Base-by-base conservation (phyloP, 257 asterid genomes). In the Solanum clarkiae region DNA sequence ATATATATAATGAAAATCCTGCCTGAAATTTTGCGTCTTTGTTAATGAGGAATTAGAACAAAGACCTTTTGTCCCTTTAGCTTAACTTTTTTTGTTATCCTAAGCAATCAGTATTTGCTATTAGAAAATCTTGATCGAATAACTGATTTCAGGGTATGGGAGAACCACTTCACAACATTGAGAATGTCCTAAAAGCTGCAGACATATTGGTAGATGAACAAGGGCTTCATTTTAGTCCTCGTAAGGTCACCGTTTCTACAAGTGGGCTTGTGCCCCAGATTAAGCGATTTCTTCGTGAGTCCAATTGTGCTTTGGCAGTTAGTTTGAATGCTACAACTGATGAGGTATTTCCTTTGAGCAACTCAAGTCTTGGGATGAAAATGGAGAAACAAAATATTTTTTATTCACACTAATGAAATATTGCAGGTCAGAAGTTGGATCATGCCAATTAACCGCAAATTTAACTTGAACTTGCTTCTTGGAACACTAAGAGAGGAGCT, bases 371-470 rank as follows among this genome's bases (percentile, higher is more conserved):
- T 53, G 49, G 16, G 45, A 26, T 11, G 29, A 15, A 51, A 53
- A 26, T 77, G 47, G 45, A 53, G 62, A 51, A 51, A 51, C 26
- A 77, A 51, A 77, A 51, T 51, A 29, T 16, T 2, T 26, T 77
- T 77, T 26, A 26, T 77, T 51, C 63, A 53, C 47, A 51, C 17
- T 77, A 14, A 1, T 20, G 70, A 84, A 83, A 51, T 22, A 57
- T 83, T 86, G 86, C 95, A 97, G 99, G 96, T 95, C 86, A 92
- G 99, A 89, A 93, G 93, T 86, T 97, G 99, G 99, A 91, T 97
- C 86, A 97, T 95, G 99, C 99, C 99, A 15, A 94, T 97, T 86
- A 97, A 97, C 88, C 98, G 98, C 88, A 97, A 95, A 89, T 97
- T 94, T 88, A 92, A 97, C 90, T 92, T 97, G 85, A 91, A 59